phyloP scores from a whole-genome alignment of 306 rosid species.

The Senna siamea region DNA sequence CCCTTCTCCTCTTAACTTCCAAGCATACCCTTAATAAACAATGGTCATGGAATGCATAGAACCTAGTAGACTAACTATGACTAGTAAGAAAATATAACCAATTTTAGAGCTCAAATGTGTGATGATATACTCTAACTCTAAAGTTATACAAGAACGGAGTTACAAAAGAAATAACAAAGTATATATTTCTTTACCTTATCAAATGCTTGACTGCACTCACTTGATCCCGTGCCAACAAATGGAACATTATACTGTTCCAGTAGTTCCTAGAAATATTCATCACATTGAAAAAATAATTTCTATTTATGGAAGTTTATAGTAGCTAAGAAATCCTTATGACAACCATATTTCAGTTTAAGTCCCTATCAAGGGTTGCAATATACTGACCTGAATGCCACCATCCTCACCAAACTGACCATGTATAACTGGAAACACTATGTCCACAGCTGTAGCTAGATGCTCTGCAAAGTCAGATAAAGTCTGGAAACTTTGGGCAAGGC shows the following conservation, averaged over 20 bases:
- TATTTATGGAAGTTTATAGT: constrained; percentile 1
- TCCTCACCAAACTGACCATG: constrained; percentile 97
- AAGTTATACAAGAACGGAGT: neutral
- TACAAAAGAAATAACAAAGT: constrained; percentile 20
- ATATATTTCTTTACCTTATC: constrained; percentile 67
- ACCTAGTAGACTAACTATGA: constrained; percentile 20
- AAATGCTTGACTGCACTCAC: constrained; percentile 78
- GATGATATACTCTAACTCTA: neutral
- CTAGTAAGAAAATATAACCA: constrained; percentile 1
- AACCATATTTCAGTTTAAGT: neutral
- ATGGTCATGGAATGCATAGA: neutral
- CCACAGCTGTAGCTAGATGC: constrained; percentile 81
- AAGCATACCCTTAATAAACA: neutral
- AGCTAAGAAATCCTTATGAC: constrained; percentile 23
- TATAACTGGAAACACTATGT: constrained; percentile 91
- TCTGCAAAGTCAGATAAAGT: constrained; percentile 73
- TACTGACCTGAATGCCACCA: constrained; percentile 88
- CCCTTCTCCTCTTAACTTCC: no score
- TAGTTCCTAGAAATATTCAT: constrained; percentile 63
- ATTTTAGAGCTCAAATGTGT: constrained; percentile 18
- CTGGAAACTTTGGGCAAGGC: constrained; percentile 88
- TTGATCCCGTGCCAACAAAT: constrained; percentile 94
- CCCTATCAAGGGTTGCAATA: constrained; percentile 18
- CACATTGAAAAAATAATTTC: constrained; percentile 33
- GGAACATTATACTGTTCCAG: constrained; percentile 82